These are phyloP conservation scores for Yamadazyma dendronema DNA, from an alignment of 1,139 yeast species.

Conservation along the genomic window DNA sequence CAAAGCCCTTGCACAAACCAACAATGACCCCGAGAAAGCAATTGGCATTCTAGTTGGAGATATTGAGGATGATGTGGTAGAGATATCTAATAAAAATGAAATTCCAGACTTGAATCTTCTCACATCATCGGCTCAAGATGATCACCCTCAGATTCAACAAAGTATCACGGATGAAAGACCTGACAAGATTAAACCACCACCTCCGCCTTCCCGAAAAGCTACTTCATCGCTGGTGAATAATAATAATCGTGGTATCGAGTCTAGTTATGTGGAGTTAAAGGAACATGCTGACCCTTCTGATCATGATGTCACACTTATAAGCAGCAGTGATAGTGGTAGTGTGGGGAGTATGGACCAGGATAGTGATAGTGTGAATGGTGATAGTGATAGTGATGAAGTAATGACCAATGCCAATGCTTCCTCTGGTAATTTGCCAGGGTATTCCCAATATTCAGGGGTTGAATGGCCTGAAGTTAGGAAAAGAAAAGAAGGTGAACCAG, in stretches of 20 bases:
- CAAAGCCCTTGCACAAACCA: slow-evolving; percentile 39
- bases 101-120: slow-evolving; percentile 15
- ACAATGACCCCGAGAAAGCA: slow-evolving; percentile 54
- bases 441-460: neutral
- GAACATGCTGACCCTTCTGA: neutral
- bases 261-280: neutral
- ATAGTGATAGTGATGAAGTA: slow-evolving; percentile 3
- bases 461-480: slow-evolving; percentile 10
- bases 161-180: neutral
- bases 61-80: slow-evolving; percentile 15
- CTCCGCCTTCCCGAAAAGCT: slow-evolving; percentile 1
- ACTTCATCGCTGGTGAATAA: neutral
- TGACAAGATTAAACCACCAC: neutral
- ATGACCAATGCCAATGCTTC: neutral
- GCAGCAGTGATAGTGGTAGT: neutral
- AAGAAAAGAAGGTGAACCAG: slow-evolving; percentile 4
- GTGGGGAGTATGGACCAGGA: neutral
- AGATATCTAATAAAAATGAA: slow-evolving; percentile 14
- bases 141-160: neutral
- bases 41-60: slow-evolving; percentile 52
- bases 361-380: neutral
- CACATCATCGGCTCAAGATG: neutral
- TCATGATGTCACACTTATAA: neutral
- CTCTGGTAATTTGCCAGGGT: neutral
- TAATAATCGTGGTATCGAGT: too few species aligned